Conservation (phyloP, 805 yeast species). For the Yueomyces sp. region DNA sequence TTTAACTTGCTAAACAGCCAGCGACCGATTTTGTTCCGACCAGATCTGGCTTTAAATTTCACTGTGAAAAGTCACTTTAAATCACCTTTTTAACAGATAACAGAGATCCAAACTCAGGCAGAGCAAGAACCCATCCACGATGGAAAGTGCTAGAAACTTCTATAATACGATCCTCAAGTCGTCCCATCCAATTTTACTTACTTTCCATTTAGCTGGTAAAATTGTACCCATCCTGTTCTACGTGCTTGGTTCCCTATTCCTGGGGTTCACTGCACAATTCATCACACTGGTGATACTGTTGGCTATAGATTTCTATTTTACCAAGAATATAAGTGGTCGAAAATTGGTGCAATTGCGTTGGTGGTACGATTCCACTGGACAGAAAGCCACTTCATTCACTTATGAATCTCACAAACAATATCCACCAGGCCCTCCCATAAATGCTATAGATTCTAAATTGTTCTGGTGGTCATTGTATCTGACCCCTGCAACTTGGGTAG, state of each 20-base stretch:
- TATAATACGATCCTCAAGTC: slow-evolving; percentile 24
- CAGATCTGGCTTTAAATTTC: not conserved
- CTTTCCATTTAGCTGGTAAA: slow-evolving; percentile 20
- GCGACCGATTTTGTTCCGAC: too few relatives aligned
- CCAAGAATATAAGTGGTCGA: slow-evolving; percentile 84
- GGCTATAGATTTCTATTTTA: slow-evolving; percentile 89
- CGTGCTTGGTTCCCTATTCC: slow-evolving; percentile 19
- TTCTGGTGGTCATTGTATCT: slow-evolving; percentile 75
- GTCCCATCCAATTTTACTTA: slow-evolving; percentile 21
- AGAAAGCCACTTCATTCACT: slow-evolving; percentile 14
- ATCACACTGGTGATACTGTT: slow-evolving; percentile 61
- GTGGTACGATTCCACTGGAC: slow-evolving; percentile 75
- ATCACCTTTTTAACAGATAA: too few relatives aligned
- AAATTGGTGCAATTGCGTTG: slow-evolving; percentile 83
- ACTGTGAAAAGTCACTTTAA: not conserved
- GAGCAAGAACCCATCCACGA: slow-evolving; percentile 2
- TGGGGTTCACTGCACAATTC: slow-evolving; percentile 37
- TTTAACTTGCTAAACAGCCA: too few relatives aligned
- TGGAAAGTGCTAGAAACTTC: slow-evolving; percentile 21
- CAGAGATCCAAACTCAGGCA: not conserved
- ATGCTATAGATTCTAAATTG: slow-evolving; percentile 81
- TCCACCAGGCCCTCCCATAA: slow-evolving; percentile 38
- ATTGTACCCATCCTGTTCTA: slow-evolving; percentile 21
- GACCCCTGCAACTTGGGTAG: slow-evolving; percentile 64
- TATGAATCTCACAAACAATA: slow-evolving; percentile 25